Evolutionary conservation across 495 filamentous ascomycete species (phyloP).

Genomic region (Eremomyces bilateralis): DNA sequence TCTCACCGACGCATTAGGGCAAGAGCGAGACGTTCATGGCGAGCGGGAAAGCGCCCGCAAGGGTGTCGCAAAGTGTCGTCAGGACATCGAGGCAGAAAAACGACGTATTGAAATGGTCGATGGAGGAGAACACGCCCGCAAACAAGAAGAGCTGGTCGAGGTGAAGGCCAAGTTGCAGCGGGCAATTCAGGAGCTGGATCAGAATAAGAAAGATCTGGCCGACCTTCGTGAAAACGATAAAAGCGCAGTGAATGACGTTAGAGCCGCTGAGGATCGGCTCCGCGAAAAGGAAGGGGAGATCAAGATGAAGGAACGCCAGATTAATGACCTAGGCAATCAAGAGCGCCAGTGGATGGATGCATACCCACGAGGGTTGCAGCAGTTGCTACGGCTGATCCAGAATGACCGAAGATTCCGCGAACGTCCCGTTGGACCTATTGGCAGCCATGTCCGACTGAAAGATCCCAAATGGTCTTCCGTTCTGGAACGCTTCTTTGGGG

Average conservation of each 20-base stretch:
- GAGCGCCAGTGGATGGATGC: conserved; percentile 27
- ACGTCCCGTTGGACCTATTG: conserved; percentile 70
- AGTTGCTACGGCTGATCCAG: conserved; percentile 43
- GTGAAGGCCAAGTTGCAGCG: conserved; percentile 27
- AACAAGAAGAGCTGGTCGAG: conserved; percentile 22
- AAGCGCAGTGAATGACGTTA: conserved; percentile 17
- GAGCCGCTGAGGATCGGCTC: conserved; percentile 5
- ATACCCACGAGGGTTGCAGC: conserved; percentile 38
- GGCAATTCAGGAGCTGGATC: conserved; percentile 19
- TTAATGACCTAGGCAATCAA: conserved; percentile 30
- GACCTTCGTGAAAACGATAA: conserved; percentile 21
- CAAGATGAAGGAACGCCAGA: conserved; percentile 21
- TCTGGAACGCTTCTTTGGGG: conserved; percentile 51
- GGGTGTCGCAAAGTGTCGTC: conserved; percentile 16
- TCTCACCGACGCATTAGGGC: conserved; percentile 7
- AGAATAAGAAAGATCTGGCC: conserved; percentile 15
- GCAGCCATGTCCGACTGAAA: conserved; percentile 45
- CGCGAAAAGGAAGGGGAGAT: conserved; percentile 19
- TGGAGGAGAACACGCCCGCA: conserved; percentile 14
- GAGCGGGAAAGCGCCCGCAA: conserved; percentile 16
- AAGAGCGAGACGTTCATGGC: conserved; percentile 26
- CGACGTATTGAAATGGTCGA: conserved; percentile 15
- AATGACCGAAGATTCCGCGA: conserved; percentile 40
- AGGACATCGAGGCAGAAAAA: conserved; percentile 11
- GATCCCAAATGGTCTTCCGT: conserved; percentile 71